These are phyloP conservation scores for Chaetomium olivaceum DNA, from an alignment of 2,329 filamentous ascomycete genomes.

Conservation along the genomic window DNA sequence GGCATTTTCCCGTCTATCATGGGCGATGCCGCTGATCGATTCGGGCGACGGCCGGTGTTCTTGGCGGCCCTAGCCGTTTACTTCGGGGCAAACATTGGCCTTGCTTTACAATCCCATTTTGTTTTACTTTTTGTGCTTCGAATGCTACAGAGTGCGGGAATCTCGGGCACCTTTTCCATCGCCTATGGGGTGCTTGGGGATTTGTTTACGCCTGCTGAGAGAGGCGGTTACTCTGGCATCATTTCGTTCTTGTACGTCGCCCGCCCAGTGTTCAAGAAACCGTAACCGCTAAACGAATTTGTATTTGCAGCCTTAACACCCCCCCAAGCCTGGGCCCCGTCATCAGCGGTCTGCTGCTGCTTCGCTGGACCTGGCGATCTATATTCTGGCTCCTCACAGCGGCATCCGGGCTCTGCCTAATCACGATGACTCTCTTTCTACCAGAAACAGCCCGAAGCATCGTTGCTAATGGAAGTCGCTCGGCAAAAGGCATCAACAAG, in stretches of 20 bases:
- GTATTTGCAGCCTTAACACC: background rate
- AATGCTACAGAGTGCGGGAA: conserved; percentile 26
- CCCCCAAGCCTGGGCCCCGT: conserved; percentile 20
- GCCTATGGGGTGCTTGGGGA: conserved; percentile 25
- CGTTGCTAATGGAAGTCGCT: background rate
- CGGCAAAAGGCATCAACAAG: background rate
- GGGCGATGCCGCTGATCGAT: conserved; percentile 22
- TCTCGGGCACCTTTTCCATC: conserved; percentile 17
- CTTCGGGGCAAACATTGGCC: conserved; percentile 6
- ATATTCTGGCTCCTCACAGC: conserved; percentile 26
- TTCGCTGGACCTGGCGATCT: conserved; percentile 19
- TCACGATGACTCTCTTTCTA: conserved; percentile 3
- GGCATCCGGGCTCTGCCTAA: background rate
- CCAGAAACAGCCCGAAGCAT: background rate
- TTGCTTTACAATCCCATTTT: conserved; percentile 18
- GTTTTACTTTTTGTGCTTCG: conserved; percentile 20
- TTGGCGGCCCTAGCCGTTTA: conserved; percentile 16
- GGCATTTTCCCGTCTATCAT: conserved; percentile 36
- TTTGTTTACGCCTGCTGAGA: conserved; percentile 19
- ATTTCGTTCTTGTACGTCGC: conserved; percentile 10
- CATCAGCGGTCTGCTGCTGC: conserved; percentile 14
- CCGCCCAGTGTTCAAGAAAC: background rate
- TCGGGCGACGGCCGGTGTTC: conserved; percentile 21
- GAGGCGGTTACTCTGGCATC: conserved; percentile 17
- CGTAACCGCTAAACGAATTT: background rate